These are phyloP conservation scores for Cudoniella acicularis DNA, from an alignment of 495 filamentous ascomycete species.

Conservation along the genomic window DNA sequence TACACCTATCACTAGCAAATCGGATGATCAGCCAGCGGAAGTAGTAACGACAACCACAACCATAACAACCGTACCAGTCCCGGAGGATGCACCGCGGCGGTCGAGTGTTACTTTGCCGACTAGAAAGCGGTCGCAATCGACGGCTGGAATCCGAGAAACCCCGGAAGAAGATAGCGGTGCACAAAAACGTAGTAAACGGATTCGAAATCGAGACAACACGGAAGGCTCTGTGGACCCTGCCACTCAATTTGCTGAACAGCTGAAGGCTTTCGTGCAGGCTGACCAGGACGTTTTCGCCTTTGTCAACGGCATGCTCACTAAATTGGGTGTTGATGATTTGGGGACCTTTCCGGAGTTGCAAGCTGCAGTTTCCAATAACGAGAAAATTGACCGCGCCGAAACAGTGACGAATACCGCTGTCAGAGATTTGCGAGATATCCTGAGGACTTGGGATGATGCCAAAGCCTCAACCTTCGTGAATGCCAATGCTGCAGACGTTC, in stretches of 20 bases:
- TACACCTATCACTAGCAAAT: conserved; percentile 8
- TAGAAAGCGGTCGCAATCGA: conserved; percentile 63
- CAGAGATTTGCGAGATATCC: conserved; percentile 49
- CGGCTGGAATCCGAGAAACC: conserved; percentile 53
- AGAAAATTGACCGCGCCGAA: conserved; percentile 23
- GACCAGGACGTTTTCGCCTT: conserved; percentile 76
- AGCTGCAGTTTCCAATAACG: conserved; percentile 22
- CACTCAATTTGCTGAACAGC: conserved; percentile 67
- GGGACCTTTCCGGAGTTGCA: conserved; percentile 41
- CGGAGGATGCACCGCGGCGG: conserved; percentile 5
- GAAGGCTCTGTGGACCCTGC: conserved; percentile 68
- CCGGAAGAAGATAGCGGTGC: conserved; percentile 55
- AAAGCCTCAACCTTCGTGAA: conserved; percentile 54
- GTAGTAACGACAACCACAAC: conserved; percentile 10
- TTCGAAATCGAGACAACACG: conserved; percentile 71
- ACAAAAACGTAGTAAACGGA: conserved; percentile 77
- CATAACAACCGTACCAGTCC: conserved; percentile 20
- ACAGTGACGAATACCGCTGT: conserved; percentile 31
- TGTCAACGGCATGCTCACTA: conserved; percentile 61
- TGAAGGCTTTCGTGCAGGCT: conserved; percentile 62
- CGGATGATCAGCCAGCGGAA: conserved; percentile 13
- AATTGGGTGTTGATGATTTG: conserved; percentile 56
- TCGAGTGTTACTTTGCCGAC: conserved; percentile 26
- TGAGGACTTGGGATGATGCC: conserved; percentile 57
- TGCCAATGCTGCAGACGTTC: conserved; percentile 44